A percentile compares a stretch with the other conserved stretches of the same genome.
These are phyloP conservation scores for Debaryomyces udenii DNA, from an alignment of 1,139 yeast genomes.

Conservation along the genomic window DNA sequence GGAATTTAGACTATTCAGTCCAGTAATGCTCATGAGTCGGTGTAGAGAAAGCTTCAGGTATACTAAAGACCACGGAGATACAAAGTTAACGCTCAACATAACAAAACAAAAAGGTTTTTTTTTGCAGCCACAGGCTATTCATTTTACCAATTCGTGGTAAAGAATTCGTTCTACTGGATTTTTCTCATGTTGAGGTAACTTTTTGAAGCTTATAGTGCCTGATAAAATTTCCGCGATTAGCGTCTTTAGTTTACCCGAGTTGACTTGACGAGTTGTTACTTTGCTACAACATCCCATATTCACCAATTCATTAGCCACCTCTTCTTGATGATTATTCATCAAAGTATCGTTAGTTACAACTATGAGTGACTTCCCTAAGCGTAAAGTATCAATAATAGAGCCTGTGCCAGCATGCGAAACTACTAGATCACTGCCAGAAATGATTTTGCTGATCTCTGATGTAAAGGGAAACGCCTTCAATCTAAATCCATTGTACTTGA, in stretches of 20 bases:
- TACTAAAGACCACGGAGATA: too few species aligned
- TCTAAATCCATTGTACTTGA: constrained; percentile 11
- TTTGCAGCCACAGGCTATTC: background rate
- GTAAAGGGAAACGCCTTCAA: constrained; percentile 53
- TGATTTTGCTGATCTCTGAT: constrained; percentile 38
- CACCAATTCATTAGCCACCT: constrained; percentile 67
- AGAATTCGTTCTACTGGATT: constrained; percentile 5
- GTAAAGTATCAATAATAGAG: constrained; percentile 76
- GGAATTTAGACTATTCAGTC: too few species aligned
- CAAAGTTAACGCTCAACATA: too few species aligned
- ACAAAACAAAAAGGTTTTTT: background rate
- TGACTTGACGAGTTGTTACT: constrained; percentile 10
- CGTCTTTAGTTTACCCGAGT: constrained; percentile 1
- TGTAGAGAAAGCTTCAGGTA: too few species aligned
- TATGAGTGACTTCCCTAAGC: constrained; percentile 58
- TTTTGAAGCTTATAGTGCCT: constrained; percentile 4
- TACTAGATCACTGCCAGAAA: constrained; percentile 54
- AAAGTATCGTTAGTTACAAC: constrained; percentile 70
- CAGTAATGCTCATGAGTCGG: too few species aligned
- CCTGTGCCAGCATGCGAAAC: constrained; percentile 96
- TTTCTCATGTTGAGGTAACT: constrained; percentile 2
- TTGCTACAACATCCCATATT: constrained; percentile 19
- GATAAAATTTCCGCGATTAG: constrained; percentile 6
- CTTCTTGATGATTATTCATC: constrained; percentile 87
- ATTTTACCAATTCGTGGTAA: constrained; percentile 3